Evolutionary conservation across 257 asterid genomes (phyloP), one percentile per base, ranked within the genome.

Genomic region (Fraxinus excelsior): DNA sequence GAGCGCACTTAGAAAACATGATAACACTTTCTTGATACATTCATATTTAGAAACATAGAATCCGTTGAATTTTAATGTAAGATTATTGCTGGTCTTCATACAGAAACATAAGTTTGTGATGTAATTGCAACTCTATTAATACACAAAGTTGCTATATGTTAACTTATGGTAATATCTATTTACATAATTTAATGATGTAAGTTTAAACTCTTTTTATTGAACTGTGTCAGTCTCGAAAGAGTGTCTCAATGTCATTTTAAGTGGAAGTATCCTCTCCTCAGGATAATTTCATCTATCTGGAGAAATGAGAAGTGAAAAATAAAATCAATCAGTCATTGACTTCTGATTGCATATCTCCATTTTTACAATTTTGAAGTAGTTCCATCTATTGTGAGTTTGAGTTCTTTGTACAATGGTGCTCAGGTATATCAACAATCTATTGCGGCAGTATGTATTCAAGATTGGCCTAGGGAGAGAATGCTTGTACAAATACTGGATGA

Each of bases 381-480:
- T 74, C 21, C 34, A 19, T 35, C 64, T 67, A 67, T n/a, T 70
- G 69, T 74, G 51, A 56, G 78, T 76, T 80, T 65, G 72, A 76
- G 69, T 62, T 80, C 70, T 65, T 40, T 35, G 18, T 73, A 0
- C 75, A 77, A 78, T 78, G 42, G 71, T 80, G 28, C 81, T 80
- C 97, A 94, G 98, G 98, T 94, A 74, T 94, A 92, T 86, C 94
- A 88, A 76, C 97, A 94, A 81, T 94, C 97, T 3, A 94, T 94
- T 76, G 94, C 93, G 78, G 96, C 98, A 5, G 96, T 85, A 68
- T 92, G 96, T 66, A 62, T 83, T 82, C 98, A 89, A 83, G 98
- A 94, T 83, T 94, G 97, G 98, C 98, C 98, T 14, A 89, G 86
- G 85, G 97, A 88, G 74, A 90, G 92, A 87, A 89, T 94, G 96